Percentiles rank a stretch among this genome's conserved stretches.
Conservation (phyloP, 495 filamentous ascomycete species). For the Pyrenula massariospora region DNA sequence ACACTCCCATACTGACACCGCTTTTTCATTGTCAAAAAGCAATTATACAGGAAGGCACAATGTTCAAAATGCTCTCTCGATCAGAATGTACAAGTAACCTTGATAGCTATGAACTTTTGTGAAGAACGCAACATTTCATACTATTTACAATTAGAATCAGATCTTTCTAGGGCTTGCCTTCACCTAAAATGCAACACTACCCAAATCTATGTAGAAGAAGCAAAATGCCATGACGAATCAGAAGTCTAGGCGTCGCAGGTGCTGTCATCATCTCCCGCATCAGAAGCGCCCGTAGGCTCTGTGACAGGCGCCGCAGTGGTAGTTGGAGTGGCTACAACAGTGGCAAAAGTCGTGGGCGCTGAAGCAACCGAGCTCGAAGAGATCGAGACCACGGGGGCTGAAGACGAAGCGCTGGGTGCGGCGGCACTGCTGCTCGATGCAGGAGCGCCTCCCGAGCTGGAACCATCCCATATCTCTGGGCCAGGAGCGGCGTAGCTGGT, state of each 20-base stretch:
- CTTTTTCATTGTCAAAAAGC: too few species aligned
- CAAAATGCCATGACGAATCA: neutral
- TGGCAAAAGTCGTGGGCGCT: neutral
- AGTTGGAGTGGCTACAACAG: neutral
- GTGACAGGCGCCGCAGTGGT: neutral
- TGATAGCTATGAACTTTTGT: neutral
- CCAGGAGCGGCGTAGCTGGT: constrained; percentile 28
- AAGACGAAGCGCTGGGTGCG: neutral
- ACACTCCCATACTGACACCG: too few species aligned
- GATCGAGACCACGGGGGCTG: too few species aligned
- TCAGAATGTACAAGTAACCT: too few species aligned
- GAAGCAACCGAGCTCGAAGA: neutral
- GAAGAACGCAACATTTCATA: neutral
- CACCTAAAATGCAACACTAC: neutral
- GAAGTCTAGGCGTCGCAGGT: neutral
- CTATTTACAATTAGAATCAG: neutral
- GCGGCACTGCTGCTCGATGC: neutral
- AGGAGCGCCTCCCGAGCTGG: constrained; percentile 1
- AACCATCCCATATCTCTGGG: constrained; percentile 18
- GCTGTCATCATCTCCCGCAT: neutral
- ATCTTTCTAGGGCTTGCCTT: neutral
- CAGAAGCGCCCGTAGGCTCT: neutral
- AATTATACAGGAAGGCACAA: too few species aligned
- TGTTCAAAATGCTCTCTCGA: too few species aligned
- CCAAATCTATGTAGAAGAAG: neutral